Percentiles rank a stretch among this genome's conserved stretches.
phyloP scores from a whole-genome alignment of 768 basidiomycete species.

The Boletus rubropictus region DNA sequence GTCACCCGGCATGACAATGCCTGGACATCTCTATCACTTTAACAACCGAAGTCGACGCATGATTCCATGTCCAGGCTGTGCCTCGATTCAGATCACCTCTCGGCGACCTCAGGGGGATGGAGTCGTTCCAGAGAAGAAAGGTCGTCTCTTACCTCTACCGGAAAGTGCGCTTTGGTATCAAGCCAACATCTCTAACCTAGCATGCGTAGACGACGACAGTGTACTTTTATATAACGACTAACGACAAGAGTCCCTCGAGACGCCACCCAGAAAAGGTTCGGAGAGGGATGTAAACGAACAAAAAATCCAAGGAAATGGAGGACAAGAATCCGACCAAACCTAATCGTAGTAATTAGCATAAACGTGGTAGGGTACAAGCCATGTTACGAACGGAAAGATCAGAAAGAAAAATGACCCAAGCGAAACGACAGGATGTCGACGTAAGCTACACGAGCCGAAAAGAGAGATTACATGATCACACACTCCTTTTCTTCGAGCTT shows the following conservation, averaged over 20 bases:
- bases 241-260: not conserved
- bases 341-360: not conserved
- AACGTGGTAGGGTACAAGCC: not conserved
- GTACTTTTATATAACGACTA: not conserved
- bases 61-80: too few species aligned
- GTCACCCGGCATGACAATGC: too few species aligned
- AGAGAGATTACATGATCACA: slow-evolving; percentile 67
- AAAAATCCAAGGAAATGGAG: not conserved
- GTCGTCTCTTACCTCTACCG: too few species aligned
- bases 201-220: not conserved
- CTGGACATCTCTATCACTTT: too few species aligned
- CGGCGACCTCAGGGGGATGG: too few species aligned
- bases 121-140: too few species aligned
- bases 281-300: not conserved
- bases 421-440: not conserved
- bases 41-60: too few species aligned
- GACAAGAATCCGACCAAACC: not conserved
- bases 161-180: not conserved
- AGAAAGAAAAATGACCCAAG: not conserved
- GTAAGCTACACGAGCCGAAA: not conserved
- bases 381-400: not conserved
- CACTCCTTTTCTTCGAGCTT: slow-evolving; percentile 81
- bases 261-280: not conserved
- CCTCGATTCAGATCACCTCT: too few species aligned
- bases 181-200: not conserved